A percentile compares a stretch with the other conserved stretches of the same genome.
phyloP scores from a whole-genome alignment of 768 basidiomycete species.

The Lactarius sanguifluus region DNA sequence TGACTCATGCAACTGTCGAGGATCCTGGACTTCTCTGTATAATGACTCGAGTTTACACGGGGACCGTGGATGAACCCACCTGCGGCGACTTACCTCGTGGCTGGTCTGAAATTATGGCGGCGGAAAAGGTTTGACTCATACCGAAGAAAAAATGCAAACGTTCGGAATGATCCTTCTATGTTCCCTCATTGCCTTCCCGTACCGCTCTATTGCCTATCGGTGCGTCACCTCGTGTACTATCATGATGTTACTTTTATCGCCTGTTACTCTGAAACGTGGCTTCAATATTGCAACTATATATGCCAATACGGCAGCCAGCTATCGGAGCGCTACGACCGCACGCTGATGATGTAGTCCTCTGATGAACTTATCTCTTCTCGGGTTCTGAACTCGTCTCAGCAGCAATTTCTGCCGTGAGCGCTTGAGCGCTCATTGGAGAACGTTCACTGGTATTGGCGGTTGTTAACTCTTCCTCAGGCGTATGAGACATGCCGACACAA shows the following conservation, averaged over 20 bases:
- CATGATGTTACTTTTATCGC: background rate
- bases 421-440: too few relatives aligned
- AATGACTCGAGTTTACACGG: background rate
- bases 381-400: too few relatives aligned
- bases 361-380: too few relatives aligned
- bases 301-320: too few relatives aligned
- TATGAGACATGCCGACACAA: too few relatives aligned
- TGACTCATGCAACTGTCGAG: background rate
- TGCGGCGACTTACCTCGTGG: background rate
- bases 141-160: too few relatives aligned
- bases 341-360: too few relatives aligned
- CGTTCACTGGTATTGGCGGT: too few relatives aligned
- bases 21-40: background rate
- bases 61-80: background rate
- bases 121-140: background rate
- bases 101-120: background rate
- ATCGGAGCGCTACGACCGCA: too few relatives aligned
- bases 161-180: background rate
- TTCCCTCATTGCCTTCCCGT: background rate
- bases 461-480: too few relatives aligned
- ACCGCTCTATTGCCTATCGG: background rate
- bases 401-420: too few relatives aligned
- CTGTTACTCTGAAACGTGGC: background rate
- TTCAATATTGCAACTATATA: too few relatives aligned
- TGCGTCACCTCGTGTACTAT: background rate